Conservation (phyloP, 2,329 filamentous ascomycete genomes). For the Hymenoscyphus albidus region DNA sequence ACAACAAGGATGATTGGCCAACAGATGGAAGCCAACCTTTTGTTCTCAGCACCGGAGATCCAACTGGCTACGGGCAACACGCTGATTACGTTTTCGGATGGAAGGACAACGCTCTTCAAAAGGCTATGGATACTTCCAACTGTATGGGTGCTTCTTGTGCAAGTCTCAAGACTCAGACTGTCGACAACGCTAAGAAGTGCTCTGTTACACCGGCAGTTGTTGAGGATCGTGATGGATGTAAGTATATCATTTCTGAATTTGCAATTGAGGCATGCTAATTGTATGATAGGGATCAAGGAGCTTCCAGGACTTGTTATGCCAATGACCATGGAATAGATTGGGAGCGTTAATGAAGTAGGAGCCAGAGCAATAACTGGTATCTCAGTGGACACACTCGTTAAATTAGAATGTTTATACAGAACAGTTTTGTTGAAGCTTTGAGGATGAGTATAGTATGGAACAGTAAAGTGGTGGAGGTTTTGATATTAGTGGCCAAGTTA, state of each 20-base stretch:
- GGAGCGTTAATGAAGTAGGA: neutral
- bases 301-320: constrained; percentile 7
- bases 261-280: neutral
- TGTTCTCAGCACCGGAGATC: constrained; percentile 42
- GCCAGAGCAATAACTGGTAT: neutral
- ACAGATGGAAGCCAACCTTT: constrained; percentile 43
- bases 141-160: constrained; percentile 47
- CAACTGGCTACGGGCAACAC: constrained; percentile 45
- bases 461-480: neutral
- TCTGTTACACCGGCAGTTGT: constrained; percentile 6
- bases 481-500: constrained; percentile 5
- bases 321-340: constrained; percentile 1
- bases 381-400: constrained; percentile 6
- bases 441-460: constrained; percentile 2
- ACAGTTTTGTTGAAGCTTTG: neutral
- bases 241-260: neutral
- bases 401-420: constrained; percentile 6
- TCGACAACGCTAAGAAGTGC: constrained; percentile 10
- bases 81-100: constrained; percentile 51
- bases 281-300: constrained; percentile 1
- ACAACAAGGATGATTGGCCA: constrained; percentile 42
- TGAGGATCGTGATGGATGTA: constrained; percentile 14
- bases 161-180: constrained; percentile 41
- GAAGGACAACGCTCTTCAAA: constrained; percentile 47
- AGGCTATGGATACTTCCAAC: constrained; percentile 44